Conservation (phyloP, 768 basidiomycete species). For the Cystofilobasidium ferigula region DNA sequence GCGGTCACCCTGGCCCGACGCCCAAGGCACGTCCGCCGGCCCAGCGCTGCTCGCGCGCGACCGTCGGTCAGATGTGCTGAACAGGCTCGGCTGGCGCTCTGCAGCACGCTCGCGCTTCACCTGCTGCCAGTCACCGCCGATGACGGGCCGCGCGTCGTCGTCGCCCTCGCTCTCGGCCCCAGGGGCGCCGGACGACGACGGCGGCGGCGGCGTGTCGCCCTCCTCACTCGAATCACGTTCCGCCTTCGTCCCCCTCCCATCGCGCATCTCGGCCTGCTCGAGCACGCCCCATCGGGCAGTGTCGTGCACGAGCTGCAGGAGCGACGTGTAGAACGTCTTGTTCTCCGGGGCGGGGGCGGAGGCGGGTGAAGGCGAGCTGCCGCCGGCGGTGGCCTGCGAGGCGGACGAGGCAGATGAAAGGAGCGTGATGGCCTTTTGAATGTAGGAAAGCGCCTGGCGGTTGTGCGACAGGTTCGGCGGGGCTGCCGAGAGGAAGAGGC, state of each 20-base stretch:
- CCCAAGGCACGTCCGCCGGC: too few relatives aligned
- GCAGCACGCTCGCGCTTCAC: background rate
- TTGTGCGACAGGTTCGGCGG: background rate
- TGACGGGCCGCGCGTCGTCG: too few relatives aligned
- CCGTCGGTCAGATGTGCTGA: too few relatives aligned
- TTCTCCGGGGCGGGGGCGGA: too few relatives aligned
- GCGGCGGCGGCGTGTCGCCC: background rate
- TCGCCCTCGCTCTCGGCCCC: background rate
- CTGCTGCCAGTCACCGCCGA: background rate
- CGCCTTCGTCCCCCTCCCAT: background rate
- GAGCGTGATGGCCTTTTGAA: conserved; percentile 1
- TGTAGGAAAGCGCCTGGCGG: background rate
- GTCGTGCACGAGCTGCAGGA: background rate
- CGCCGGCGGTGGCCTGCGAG: background rate
- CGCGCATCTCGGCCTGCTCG: background rate
- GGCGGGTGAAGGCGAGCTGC: background rate
- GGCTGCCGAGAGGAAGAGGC: background rate
- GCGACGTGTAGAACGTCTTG: background rate
- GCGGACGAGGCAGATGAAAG: background rate
- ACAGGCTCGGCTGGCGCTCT: background rate
- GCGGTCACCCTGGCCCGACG: background rate
- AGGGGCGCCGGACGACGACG: background rate
- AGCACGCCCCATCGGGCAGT: background rate
- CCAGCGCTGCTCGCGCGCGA: background rate
- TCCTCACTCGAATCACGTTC: background rate